phyloP scores from a whole-genome alignment of 2,329 filamentous ascomycete genomes.

The Berkeleyomyces rouxiae region DNA sequence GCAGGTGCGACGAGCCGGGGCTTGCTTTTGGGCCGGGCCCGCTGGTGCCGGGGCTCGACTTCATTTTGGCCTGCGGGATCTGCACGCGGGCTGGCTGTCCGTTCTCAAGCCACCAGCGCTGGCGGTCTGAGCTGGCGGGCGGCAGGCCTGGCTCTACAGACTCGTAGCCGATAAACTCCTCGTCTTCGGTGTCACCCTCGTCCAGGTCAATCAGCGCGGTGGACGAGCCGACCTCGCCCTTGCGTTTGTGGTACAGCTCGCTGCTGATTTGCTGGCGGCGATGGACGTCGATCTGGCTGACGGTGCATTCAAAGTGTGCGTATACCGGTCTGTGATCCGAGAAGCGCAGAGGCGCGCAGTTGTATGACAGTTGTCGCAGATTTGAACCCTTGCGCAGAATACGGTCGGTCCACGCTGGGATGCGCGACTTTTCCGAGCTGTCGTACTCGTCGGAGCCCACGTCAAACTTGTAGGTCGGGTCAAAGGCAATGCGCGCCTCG shows the following conservation, averaged over 20 bases:
- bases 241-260: constrained; percentile 56
- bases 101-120: constrained; percentile 55
- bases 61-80: constrained; percentile 43
- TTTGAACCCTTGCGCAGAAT: constrained; percentile 75
- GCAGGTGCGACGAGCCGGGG: neutral
- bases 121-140: constrained; percentile 48
- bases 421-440: constrained; percentile 86
- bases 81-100: constrained; percentile 60
- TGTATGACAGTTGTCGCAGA: constrained; percentile 68
- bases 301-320: constrained; percentile 68
- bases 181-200: constrained; percentile 46
- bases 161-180: constrained; percentile 67
- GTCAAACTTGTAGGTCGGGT: constrained; percentile 93
- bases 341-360: constrained; percentile 66
- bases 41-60: neutral
- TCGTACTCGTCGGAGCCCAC: constrained; percentile 79
- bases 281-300: constrained; percentile 64
- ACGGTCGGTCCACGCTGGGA: constrained; percentile 94
- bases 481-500: constrained; percentile 72
- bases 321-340: constrained; percentile 96
- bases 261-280: constrained; percentile 56
- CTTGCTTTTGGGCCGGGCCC: constrained; percentile 25
- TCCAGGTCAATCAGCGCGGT: constrained; percentile 35
- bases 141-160: constrained; percentile 64
- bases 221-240: constrained; percentile 46